Conservation (phyloP, 495 filamentous ascomycete species). For the Hypoxylon fuscum region DNA sequence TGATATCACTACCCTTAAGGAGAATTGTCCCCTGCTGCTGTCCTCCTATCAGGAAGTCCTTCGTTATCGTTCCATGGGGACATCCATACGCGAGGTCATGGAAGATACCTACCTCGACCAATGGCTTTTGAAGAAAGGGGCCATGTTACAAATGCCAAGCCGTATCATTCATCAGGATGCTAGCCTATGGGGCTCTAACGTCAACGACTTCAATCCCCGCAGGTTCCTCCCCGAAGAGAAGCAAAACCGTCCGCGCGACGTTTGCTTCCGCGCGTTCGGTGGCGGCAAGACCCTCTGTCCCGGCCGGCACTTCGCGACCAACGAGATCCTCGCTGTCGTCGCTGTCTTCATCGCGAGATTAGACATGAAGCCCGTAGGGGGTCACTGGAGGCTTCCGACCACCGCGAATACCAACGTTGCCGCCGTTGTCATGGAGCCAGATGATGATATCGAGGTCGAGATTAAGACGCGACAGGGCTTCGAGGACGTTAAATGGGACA, state of each 20-base stretch:
- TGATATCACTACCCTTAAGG: slow-evolving; percentile 49
- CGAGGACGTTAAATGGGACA: slow-evolving; percentile 33
- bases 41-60: slow-evolving; percentile 52
- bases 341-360: slow-evolving; percentile 35
- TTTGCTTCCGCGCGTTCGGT: slow-evolving; percentile 44
- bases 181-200: slow-evolving; percentile 17
- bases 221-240: slow-evolving; percentile 32
- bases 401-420: slow-evolving; percentile 37
- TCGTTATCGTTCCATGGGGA: slow-evolving; percentile 37
- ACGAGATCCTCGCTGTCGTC: slow-evolving; percentile 35
- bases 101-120: slow-evolving; percentile 44
- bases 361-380: slow-evolving; percentile 29
- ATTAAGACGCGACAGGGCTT: slow-evolving; percentile 36
- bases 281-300: slow-evolving; percentile 41
- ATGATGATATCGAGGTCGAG: slow-evolving; percentile 44
- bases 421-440: slow-evolving; percentile 40
- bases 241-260: slow-evolving; percentile 18
- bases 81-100: slow-evolving; percentile 42
- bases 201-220: slow-evolving; percentile 38
- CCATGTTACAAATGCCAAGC: slow-evolving; percentile 43
- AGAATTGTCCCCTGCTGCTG: slow-evolving; percentile 49
- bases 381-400: slow-evolving; percentile 36
- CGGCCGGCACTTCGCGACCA: slow-evolving; percentile 41
- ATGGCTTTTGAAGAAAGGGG: slow-evolving; percentile 48
- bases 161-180: slow-evolving; percentile 39